Evolutionary conservation across 306 rosid genomes (phyloP).

Genomic region (Dalbergia oliveri): DNA sequence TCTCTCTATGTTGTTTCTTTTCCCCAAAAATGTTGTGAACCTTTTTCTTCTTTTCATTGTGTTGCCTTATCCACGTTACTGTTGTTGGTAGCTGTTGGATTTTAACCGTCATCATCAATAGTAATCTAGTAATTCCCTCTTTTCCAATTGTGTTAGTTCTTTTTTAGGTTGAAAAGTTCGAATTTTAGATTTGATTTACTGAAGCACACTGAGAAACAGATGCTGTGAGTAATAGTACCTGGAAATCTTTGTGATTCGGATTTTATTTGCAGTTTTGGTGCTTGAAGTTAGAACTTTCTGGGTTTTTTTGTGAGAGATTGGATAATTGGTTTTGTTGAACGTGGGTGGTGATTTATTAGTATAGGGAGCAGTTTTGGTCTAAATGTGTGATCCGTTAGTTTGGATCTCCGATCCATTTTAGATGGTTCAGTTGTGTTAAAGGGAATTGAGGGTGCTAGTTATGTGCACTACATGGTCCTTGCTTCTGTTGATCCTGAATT

Average conservation of each 20-base stretch:
- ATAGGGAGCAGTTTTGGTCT: background rate
- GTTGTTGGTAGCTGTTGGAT: background rate
- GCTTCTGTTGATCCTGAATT: conserved; percentile 13
- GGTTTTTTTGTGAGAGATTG: background rate
- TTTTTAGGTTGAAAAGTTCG: conserved; percentile 1
- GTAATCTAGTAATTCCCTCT: background rate
- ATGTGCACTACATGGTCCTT: background rate
- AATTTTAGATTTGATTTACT: background rate
- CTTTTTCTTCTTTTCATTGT: too few relatives aligned
- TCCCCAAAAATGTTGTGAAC: too few relatives aligned
- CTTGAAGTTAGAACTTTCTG: background rate
- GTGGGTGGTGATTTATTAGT: background rate
- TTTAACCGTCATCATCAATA: background rate
- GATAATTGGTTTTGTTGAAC: background rate
- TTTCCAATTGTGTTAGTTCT: background rate
- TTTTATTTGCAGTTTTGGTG: background rate
- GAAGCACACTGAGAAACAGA: background rate
- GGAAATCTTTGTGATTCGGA: background rate
- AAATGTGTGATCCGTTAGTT: conserved; percentile 6
- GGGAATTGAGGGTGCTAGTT: background rate
- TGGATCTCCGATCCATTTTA: background rate
- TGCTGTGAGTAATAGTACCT: background rate
- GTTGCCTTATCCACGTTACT: background rate
- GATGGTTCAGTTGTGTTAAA: background rate
- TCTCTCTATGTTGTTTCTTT: background rate